phyloP scores from a whole-genome alignment of 2,329 filamentous ascomycete species.

The Apiospora marii region DNA sequence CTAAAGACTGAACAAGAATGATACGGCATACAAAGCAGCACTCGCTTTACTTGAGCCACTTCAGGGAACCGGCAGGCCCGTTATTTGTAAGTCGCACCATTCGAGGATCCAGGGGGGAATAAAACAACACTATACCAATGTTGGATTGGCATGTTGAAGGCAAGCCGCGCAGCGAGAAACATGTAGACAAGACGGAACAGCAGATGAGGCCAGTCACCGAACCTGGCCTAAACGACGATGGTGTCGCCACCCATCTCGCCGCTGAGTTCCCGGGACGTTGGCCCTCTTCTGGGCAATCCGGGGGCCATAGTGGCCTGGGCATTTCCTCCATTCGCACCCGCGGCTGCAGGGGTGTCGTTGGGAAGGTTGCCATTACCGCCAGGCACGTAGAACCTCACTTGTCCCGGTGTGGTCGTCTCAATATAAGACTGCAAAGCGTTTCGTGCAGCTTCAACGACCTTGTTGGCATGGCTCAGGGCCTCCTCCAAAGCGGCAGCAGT shows the following conservation, averaged over 20 bases:
- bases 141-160: not conserved
- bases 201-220: not conserved
- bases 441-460: constrained; percentile 54
- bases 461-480: constrained; percentile 55
- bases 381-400: constrained; percentile 18
- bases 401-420: constrained; percentile 22
- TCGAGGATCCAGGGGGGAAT: not conserved
- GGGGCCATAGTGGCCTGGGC: constrained; percentile 4
- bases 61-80: not conserved
- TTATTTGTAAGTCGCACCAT: not conserved
- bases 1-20: not conserved
- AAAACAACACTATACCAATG: not conserved
- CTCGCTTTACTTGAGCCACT: not conserved
- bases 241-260: constrained; percentile 72
- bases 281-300: constrained; percentile 47
- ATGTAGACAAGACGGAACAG: not conserved
- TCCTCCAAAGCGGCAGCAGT: constrained; percentile 52
- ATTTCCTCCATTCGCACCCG: constrained; percentile 28
- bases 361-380: not conserved
- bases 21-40: not conserved
- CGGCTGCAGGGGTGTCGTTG: not conserved
- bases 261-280: constrained; percentile 62
- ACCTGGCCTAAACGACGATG: constrained; percentile 25
- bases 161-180: not conserved
- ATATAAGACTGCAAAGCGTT: constrained; percentile 52